These are phyloP conservation scores for Cryphonectria carpinicola DNA, from an alignment of 2,329 filamentous ascomycete genomes.

Conservation along the genomic window DNA sequence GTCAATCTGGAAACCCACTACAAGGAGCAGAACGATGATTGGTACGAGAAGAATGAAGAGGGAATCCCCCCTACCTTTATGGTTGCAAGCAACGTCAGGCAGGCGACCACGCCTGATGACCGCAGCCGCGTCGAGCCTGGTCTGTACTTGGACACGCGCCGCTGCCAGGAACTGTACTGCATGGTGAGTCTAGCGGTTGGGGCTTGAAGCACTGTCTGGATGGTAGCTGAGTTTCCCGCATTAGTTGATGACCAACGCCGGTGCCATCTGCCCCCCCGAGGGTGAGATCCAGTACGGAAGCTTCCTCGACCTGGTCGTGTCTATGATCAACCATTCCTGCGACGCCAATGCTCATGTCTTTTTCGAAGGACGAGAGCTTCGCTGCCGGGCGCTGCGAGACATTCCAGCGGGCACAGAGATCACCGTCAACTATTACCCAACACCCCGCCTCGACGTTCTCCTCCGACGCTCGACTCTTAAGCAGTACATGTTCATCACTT, in stretches of 20 bases:
- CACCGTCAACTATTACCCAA: slow-evolving; percentile 38
- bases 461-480: slow-evolving; percentile 32
- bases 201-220: background rate
- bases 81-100: slow-evolving; percentile 24
- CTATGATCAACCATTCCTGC: slow-evolving; percentile 44
- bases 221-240: background rate
- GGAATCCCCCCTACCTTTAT: slow-evolving; percentile 17
- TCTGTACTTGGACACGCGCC: background rate
- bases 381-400: slow-evolving; percentile 37
- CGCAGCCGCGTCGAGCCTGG: background rate
- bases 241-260: slow-evolving; percentile 36
- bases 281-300: slow-evolving; percentile 33
- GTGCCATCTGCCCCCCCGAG: slow-evolving; percentile 33
- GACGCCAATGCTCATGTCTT: slow-evolving; percentile 40
- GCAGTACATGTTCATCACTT: slow-evolving; percentile 35
- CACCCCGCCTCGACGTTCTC: slow-evolving; percentile 34
- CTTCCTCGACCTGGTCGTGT: slow-evolving; percentile 38
- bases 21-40: slow-evolving; percentile 28
- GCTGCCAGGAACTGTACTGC: slow-evolving; percentile 30
- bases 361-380: slow-evolving; percentile 38
- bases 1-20: slow-evolving; percentile 35
- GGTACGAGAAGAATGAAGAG: slow-evolving; percentile 25
- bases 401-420: slow-evolving; percentile 42
- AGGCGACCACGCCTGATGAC: slow-evolving; percentile 24
- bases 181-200: slow-evolving; percentile 28